These are phyloP conservation scores for Candida pseudoviswanathii DNA, from an alignment of 1,139 yeast genomes.

Conservation along the genomic window DNA sequence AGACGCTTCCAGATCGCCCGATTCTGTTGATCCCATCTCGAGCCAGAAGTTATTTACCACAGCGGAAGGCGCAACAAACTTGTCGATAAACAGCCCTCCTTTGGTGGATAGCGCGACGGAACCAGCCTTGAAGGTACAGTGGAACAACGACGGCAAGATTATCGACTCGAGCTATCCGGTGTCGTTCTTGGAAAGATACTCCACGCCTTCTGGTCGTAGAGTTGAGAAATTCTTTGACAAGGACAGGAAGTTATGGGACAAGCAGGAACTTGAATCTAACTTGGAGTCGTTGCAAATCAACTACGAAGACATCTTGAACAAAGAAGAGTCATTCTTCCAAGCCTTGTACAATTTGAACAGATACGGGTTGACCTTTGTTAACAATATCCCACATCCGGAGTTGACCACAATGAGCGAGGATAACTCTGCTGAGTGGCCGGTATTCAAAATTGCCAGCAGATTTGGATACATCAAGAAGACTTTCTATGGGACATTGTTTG, in stretches of 20 bases:
- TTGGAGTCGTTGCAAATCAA: constrained; percentile 27
- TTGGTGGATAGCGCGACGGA: constrained; percentile 24
- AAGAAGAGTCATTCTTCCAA: constrained; percentile 35
- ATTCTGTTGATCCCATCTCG: constrained; percentile 57
- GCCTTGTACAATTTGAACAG: constrained; percentile 52
- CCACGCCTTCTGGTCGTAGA: constrained; percentile 35
- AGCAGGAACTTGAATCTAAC: constrained; percentile 17
- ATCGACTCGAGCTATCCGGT: constrained; percentile 45
- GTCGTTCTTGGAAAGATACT: constrained; percentile 48
- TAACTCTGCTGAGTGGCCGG: constrained; percentile 43
- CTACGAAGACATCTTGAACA: constrained; percentile 47
- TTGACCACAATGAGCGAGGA: constrained; percentile 26
- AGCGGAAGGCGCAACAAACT: constrained; percentile 39
- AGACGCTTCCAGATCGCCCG: constrained; percentile 57
- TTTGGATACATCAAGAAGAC: constrained; percentile 76
- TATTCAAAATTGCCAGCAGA: constrained; percentile 51
- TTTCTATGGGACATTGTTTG: constrained; percentile 74
- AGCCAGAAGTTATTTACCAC: constrained; percentile 72
- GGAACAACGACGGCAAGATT: constrained; percentile 51
- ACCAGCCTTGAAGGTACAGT: constrained; percentile 45
- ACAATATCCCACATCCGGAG: constrained; percentile 48
- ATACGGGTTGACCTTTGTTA: constrained; percentile 61
- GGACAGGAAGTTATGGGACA: constrained; percentile 47
- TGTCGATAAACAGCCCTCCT: constrained; percentile 30
- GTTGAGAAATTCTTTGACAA: constrained; percentile 35